Evolutionary conservation across 2,329 filamentous ascomycete species (phyloP).

Genomic region (Hansfordia pulvinata): DNA sequence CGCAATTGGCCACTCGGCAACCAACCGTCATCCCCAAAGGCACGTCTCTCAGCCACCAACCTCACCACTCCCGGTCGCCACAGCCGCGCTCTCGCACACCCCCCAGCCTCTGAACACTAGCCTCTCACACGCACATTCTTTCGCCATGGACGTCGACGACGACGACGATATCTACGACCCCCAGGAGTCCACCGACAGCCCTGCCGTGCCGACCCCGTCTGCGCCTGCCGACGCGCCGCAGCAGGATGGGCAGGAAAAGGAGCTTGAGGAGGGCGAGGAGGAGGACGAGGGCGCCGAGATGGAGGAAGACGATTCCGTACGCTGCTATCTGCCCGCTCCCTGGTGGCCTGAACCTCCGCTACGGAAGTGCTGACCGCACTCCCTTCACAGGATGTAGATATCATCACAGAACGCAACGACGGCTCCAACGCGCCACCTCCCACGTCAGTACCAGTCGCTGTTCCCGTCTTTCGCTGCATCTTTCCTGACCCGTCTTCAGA

Average conservation of each 20-base stretch:
- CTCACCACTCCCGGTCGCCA: no score
- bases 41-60: no score
- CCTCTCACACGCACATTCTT: slow-evolving; percentile 4
- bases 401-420: slow-evolving; percentile 54
- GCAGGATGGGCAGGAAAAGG: slow-evolving; percentile 29
- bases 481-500: slow-evolving; percentile 18
- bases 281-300: slow-evolving; percentile 47
- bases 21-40: no score
- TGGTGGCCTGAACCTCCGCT: not conserved
- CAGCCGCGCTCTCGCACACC: slow-evolving; percentile 1
- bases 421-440: slow-evolving; percentile 45
- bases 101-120: not conserved
- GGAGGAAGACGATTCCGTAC: slow-evolving; percentile 43
- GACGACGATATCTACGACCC: slow-evolving; percentile 55
- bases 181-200: slow-evolving; percentile 33
- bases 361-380: not conserved
- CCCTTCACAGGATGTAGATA: slow-evolving; percentile 44
- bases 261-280: slow-evolving; percentile 51
- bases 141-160: slow-evolving; percentile 53
- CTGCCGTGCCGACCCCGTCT: slow-evolving; percentile 9
- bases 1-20: no score
- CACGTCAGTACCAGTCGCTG: slow-evolving; percentile 26
- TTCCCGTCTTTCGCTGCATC: not conserved
- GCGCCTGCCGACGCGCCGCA: slow-evolving; percentile 14
- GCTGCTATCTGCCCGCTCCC: slow-evolving; percentile 2